Conservation (phyloP, 1,284 basidiomycete species). For the Ceratobasidium sp. region DNA sequence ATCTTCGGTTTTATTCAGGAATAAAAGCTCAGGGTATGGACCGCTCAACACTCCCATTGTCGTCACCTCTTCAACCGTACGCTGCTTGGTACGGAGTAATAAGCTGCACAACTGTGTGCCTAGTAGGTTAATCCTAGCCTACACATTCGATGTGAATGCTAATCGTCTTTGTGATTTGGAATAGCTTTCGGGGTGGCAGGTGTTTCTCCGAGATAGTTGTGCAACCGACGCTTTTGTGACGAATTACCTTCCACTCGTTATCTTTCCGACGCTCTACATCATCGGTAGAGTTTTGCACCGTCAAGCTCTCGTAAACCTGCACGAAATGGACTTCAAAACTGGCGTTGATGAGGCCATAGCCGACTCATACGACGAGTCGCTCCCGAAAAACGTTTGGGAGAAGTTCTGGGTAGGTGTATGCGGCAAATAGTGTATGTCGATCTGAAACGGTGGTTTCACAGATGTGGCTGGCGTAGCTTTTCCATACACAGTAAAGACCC, state of each 20-base stretch:
- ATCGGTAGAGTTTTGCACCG: slow-evolving; percentile 63
- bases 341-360: background rate
- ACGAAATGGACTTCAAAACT: slow-evolving; percentile 1
- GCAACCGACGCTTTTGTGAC: slow-evolving; percentile 74
- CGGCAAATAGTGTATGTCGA: too few species aligned
- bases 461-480: too few species aligned
- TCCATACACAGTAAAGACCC: too few species aligned
- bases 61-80: slow-evolving; percentile 73
- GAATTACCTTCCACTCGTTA: slow-evolving; percentile 79
- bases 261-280: slow-evolving; percentile 82
- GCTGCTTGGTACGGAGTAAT: slow-evolving; percentile 76
- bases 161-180: too few species aligned
- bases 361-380: slow-evolving; percentile 1
- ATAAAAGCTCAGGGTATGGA: slow-evolving; percentile 81
- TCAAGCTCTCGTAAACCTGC: background rate
- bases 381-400: background rate
- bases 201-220: slow-evolving; percentile 81
- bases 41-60: slow-evolving; percentile 76
- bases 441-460: too few species aligned
- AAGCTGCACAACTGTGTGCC: slow-evolving; percentile 71
- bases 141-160: background rate
- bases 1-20: slow-evolving; percentile 79
- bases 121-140: slow-evolving; percentile 66
- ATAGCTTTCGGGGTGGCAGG: slow-evolving; percentile 79
- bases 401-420: slow-evolving; percentile 1